Evolutionary conservation across 176 grass and related monocot genomes (phyloP).

Genomic region (Leersia perrieri): DNA sequence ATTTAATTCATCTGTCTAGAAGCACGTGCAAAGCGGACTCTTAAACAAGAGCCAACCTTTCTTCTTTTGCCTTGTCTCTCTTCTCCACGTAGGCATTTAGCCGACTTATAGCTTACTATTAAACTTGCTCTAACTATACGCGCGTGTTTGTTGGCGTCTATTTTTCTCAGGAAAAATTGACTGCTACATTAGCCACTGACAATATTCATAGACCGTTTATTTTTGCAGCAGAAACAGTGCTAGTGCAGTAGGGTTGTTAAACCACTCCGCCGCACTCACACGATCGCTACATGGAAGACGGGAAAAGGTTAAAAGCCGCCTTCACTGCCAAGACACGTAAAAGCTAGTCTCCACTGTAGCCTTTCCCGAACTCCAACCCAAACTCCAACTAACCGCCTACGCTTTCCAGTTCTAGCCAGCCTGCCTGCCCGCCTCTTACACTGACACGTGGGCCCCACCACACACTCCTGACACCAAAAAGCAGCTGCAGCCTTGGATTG

Average conservation of each 20-base stretch:
- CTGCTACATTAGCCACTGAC: no score
- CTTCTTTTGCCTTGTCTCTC: no score
- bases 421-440: background rate
- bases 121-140: no score
- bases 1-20: no score
- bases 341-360: background rate
- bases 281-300: background rate
- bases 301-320: background rate
- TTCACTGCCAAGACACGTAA: background rate
- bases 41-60: no score
- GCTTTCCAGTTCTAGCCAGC: conserved; percentile 35
- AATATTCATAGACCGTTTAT: background rate
- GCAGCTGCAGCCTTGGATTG: background rate
- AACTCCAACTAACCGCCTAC: background rate
- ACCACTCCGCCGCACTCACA: background rate
- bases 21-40: no score
- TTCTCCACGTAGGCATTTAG: no score
- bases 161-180: no score
- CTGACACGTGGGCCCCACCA: background rate
- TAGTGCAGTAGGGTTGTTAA: background rate
- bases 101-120: no score
- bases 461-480: conserved; percentile 1
- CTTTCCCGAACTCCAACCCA: conserved; percentile 25
- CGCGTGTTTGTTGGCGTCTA: no score
- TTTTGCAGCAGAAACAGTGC: background rate